phyloP scores from a whole-genome alignment of 768 basidiomycete species.

The Phallus indusiatus region DNA sequence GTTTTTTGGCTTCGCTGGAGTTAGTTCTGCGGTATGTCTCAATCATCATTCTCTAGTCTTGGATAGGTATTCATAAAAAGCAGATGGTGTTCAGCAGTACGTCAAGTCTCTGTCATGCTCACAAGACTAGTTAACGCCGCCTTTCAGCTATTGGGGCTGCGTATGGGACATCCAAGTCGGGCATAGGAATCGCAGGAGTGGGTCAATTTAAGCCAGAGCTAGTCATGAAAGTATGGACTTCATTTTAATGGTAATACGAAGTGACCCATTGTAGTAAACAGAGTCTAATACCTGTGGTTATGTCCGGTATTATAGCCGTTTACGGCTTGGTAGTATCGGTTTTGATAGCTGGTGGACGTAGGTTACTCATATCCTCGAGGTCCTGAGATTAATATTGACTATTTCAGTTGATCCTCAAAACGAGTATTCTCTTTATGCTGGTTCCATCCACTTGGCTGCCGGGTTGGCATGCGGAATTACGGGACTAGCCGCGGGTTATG shows the following conservation, averaged over 20 bases:
- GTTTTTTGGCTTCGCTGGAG: constrained; percentile 97
- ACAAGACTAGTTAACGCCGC: not conserved
- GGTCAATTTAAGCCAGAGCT: constrained; percentile 92
- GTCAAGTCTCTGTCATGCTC: constrained; percentile 25
- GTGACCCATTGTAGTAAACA: constrained; percentile 22
- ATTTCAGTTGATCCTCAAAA: constrained; percentile 46
- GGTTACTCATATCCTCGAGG: not conserved
- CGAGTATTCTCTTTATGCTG: constrained; percentile 75
- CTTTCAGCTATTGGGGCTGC: constrained; percentile 82
- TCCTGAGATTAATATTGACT: not conserved
- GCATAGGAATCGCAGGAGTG: constrained; percentile 93
- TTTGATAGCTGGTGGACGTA: constrained; percentile 62
- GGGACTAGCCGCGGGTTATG: constrained; percentile 88
- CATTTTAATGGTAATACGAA: not conserved
- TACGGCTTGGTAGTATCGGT: constrained; percentile 96
- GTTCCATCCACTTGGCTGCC: constrained; percentile 88
- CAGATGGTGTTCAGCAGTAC: constrained; percentile 95
- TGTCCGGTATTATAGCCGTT: constrained; percentile 97
- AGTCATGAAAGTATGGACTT: constrained; percentile 83
- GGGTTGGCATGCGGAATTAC: constrained; percentile 88
- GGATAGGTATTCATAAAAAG: not conserved
- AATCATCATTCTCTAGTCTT: not conserved
- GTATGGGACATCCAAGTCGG: constrained; percentile 92
- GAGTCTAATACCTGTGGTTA: constrained; percentile 95
- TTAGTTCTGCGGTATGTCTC: constrained; percentile 75